Percentiles rank a stretch among this genome's conserved stretches.
These are phyloP conservation scores for Pugionium dolabratum DNA, from an alignment of 345 rosid species.

Conservation along the genomic window DNA sequence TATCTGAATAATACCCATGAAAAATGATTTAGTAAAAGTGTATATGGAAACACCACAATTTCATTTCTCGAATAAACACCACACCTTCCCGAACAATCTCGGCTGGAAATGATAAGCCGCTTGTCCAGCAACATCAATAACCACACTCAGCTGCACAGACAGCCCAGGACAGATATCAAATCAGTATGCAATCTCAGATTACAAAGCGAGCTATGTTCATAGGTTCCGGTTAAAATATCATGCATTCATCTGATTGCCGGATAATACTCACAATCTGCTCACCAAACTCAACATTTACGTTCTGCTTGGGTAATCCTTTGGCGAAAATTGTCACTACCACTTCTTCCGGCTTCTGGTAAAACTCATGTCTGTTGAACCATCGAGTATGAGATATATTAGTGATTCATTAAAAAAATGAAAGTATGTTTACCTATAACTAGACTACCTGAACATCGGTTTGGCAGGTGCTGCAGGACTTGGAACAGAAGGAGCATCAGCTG, in stretches of 20 bases:
- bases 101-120: conserved; percentile 65
- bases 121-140: conserved; percentile 57
- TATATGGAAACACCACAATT: background rate
- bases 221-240: background rate
- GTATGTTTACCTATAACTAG: background rate
- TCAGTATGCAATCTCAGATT: conserved; percentile 14
- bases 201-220: background rate
- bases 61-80: background rate
- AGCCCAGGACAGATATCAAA: background rate
- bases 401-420: background rate
- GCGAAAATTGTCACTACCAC: conserved; percentile 72
- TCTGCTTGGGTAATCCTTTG: conserved; percentile 51
- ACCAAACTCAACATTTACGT: conserved; percentile 62
- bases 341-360: conserved; percentile 72
- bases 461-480: conserved; percentile 36
- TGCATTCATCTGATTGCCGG: background rate
- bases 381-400: conserved; percentile 14
- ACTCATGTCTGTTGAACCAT: conserved; percentile 60
- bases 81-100: conserved; percentile 73
- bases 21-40: conserved; percentile 16
- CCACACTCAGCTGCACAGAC: conserved; percentile 64
- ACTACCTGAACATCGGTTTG: conserved; percentile 70
- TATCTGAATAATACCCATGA: conserved; percentile 47
- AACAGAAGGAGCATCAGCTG: conserved; percentile 30
- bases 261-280: conserved; percentile 75